A percentile compares a stretch with the other conserved stretches of the same genome.
These are phyloP conservation scores for Hypoxylon sp. DNA, from an alignment of 2,329 filamentous ascomycete genomes.

Conservation along the genomic window DNA sequence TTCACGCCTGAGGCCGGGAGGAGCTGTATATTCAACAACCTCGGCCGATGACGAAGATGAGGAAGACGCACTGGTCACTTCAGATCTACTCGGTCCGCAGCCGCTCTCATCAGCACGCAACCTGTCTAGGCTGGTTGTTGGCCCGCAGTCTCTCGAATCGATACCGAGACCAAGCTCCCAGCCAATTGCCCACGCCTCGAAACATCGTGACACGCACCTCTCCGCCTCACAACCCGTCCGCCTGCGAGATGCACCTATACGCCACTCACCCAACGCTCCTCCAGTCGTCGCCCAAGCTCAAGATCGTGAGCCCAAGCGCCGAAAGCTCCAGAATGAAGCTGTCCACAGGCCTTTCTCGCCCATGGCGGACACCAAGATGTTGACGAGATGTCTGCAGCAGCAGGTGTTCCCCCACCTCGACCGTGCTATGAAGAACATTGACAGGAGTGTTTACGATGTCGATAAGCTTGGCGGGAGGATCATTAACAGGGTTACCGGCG, in stretches of 20 bases:
- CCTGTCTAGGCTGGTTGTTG: neutral
- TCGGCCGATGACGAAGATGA: conserved; percentile 30
- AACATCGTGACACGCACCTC: neutral
- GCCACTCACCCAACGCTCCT: neutral
- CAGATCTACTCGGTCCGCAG: neutral
- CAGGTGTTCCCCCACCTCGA: conserved; percentile 44
- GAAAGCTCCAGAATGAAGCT: conserved; percentile 18
- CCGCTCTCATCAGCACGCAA: no score
- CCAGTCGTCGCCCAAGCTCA: neutral
- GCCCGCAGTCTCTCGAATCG: neutral
- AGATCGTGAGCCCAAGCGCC: conserved; percentile 26
- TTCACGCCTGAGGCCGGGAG: conserved; percentile 1
- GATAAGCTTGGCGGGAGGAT: conserved; percentile 36
- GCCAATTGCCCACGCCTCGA: neutral
- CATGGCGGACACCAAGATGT: conserved; percentile 14
- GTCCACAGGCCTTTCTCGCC: conserved; percentile 4
- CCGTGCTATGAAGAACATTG: conserved; percentile 25
- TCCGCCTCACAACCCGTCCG: neutral
- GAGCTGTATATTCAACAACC: conserved; percentile 33
- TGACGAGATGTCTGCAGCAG: conserved; percentile 35
- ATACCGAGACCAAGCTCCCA: neutral
- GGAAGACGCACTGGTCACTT: neutral
- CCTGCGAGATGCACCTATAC: neutral
- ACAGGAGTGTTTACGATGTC: conserved; percentile 33
- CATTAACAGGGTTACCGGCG: conserved; percentile 35